Evolutionary conservation across 192 early-diverging fungal genomes (phyloP).

Genomic region (Backusella parvicylindrica): DNA sequence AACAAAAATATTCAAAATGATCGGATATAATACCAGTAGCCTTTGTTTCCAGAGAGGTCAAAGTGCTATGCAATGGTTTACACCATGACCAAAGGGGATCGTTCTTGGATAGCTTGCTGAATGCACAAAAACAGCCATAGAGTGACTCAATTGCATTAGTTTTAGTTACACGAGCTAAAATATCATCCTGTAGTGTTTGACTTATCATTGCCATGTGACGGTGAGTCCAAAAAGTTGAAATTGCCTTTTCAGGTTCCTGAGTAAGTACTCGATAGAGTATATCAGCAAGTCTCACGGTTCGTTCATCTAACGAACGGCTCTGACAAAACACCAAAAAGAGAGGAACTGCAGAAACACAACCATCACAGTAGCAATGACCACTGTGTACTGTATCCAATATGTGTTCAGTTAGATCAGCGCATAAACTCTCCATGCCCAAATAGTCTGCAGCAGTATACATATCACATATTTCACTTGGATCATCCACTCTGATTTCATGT

Average conservation of each 20-base stretch:
- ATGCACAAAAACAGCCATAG: constrained; percentile 16
- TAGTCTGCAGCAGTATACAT: constrained; percentile 28
- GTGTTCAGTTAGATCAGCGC: background rate
- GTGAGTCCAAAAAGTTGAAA: constrained; percentile 16
- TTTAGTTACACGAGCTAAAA: constrained; percentile 10
- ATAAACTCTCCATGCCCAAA: constrained; percentile 24
- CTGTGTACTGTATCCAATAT: constrained; percentile 5
- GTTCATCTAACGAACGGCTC: background rate
- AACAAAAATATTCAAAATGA: constrained; percentile 29
- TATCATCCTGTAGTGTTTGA: constrained; percentile 1
- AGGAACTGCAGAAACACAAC: constrained; percentile 2
- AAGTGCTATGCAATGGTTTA: constrained; percentile 7
- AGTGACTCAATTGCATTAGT: constrained; percentile 24
- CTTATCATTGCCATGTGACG: constrained; percentile 8
- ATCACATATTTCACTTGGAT: constrained; percentile 1
- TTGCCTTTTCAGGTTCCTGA: constrained; percentile 23
- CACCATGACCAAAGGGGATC: constrained; percentile 16
- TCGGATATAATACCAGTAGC: constrained; percentile 19
- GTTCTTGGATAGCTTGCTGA: background rate
- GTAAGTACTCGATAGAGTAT: background rate
- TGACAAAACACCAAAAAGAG: background rate
- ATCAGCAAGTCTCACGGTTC: background rate
- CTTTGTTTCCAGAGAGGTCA: constrained; percentile 2
- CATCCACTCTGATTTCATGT: background rate
- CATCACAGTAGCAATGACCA: constrained; percentile 10